Conservation (phyloP, 192 early-diverging fungal species). For the Diversispora epigaea region DNA sequence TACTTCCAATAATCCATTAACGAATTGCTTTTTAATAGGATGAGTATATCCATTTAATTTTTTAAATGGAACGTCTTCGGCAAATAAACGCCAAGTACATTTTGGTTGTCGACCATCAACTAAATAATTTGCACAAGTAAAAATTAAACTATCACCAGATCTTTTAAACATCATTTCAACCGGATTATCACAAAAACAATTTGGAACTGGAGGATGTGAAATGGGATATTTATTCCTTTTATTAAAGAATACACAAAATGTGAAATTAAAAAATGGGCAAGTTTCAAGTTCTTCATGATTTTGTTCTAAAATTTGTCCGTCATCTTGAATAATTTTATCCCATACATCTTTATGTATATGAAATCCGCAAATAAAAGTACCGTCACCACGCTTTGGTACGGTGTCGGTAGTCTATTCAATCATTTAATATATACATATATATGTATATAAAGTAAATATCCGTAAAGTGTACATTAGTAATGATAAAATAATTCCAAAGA, state of each 20-base stretch:
- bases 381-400: too few species aligned
- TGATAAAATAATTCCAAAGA: not conserved
- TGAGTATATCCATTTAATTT: constrained; percentile 24
- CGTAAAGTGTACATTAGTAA: not conserved
- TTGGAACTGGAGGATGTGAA: constrained; percentile 9
- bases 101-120: constrained; percentile 38
- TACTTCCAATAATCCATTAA: not conserved
- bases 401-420: too few species aligned
- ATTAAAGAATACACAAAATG: constrained; percentile 35
- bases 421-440: too few species aligned
- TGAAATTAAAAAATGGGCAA: constrained; percentile 41
- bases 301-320: not conserved
- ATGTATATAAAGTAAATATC: too few species aligned
- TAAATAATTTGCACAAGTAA: constrained; percentile 35
- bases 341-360: constrained; percentile 38
- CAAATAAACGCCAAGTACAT: constrained; percentile 35
- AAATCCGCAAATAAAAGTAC: constrained; percentile 32
- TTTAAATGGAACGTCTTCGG: constrained; percentile 30
- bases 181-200: constrained; percentile 35
- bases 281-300: constrained; percentile 25
- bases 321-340: constrained; percentile 18
- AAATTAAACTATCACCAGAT: not conserved
- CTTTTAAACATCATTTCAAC: constrained; percentile 15
- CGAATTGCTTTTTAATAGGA: not conserved
- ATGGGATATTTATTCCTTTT: constrained; percentile 12